A percentile compares a stretch with the other conserved stretches of the same genome.
Evolutionary conservation across 2,329 filamentous ascomycete species (phyloP).

Genomic region (Ophiostoma sp.): DNA sequence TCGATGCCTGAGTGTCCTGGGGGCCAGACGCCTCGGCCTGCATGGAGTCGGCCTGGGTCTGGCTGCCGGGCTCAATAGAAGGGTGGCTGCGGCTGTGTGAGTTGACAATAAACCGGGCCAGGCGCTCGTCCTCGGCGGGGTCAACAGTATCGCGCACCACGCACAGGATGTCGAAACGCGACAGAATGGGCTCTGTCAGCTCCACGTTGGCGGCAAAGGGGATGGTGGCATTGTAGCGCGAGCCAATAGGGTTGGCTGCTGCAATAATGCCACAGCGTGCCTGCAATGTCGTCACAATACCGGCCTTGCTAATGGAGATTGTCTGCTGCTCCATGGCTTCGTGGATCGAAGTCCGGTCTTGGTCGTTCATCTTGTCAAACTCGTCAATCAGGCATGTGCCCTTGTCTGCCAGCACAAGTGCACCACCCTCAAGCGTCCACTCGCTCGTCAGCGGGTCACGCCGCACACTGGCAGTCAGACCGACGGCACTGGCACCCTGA

Average conservation of each 20-base stretch:
- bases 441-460: constrained; percentile 92
- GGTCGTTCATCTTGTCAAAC: constrained; percentile 99
- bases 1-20: constrained; percentile 18
- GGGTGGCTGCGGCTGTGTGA: constrained; percentile 86
- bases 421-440: constrained; percentile 95
- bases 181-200: constrained; percentile 92
- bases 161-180: constrained; percentile 94
- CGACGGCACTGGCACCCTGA: constrained; percentile 93
- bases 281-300: constrained; percentile 95
- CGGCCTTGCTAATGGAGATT: constrained; percentile 97
- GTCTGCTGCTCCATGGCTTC: constrained; percentile 99
- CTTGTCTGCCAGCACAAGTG: constrained; percentile 87
- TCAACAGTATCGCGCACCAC: constrained; percentile 95
- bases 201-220: constrained; percentile 96
- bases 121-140: constrained; percentile 81
- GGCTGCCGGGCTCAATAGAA: constrained; percentile 7
- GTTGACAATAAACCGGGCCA: constrained; percentile 90
- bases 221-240: constrained; percentile 92
- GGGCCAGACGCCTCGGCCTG: constrained; percentile 50
- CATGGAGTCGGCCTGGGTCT: constrained; percentile 42
- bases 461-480: constrained; percentile 93
- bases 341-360: constrained; percentile 96
- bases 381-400: constrained; percentile 96
- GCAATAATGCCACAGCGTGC: constrained; percentile 94
- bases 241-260: constrained; percentile 92